These are phyloP conservation scores for Phytophthora sp. DNA, from an alignment of 352 stramenopile genomes.

Conservation along the genomic window DNA sequence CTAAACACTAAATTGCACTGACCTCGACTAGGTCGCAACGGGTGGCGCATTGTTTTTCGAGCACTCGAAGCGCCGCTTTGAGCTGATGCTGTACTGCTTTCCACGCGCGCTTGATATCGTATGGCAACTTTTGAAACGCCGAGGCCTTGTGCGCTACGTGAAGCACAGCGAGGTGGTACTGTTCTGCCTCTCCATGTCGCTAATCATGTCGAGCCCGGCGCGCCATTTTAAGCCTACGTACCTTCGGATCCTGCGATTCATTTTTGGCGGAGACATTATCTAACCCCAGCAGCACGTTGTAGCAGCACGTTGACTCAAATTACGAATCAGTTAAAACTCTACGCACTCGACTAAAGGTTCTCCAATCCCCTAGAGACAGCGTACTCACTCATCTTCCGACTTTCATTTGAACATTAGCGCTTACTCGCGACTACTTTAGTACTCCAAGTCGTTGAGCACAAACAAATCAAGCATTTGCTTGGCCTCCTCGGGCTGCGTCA, in stretches of 20 bases:
- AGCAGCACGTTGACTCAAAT: no score
- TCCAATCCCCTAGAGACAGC: no score
- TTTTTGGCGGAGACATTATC: constrained; percentile 84
- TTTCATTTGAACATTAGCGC: constrained; percentile 19
- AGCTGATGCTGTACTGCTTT: constrained; percentile 88
- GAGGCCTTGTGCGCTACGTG: constrained; percentile 73
- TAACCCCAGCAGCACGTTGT: constrained; percentile 37
- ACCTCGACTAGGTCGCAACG: constrained; percentile 71
- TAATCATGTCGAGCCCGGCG: constrained; percentile 84
- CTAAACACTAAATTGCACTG: no score
- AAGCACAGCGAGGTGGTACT: constrained; percentile 78
- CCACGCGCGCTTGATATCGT: constrained; percentile 79
- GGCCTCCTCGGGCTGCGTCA: constrained; percentile 73
- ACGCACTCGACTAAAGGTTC: no score
- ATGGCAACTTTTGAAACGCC: constrained; percentile 78
- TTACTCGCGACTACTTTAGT: constrained; percentile 6
- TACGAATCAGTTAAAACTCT: no score
- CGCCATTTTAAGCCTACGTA: constrained; percentile 89
- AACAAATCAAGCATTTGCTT: constrained; percentile 80
- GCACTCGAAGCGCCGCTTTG: constrained; percentile 80
- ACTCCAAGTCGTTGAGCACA: constrained; percentile 51
- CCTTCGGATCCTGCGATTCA: constrained; percentile 77
- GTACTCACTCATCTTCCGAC: constrained; percentile 10
- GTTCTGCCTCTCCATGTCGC: constrained; percentile 85
- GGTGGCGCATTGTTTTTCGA: constrained; percentile 77